Conservation (phyloP, 1,284 basidiomycete genomes). For the Inonotus hispidus region DNA sequence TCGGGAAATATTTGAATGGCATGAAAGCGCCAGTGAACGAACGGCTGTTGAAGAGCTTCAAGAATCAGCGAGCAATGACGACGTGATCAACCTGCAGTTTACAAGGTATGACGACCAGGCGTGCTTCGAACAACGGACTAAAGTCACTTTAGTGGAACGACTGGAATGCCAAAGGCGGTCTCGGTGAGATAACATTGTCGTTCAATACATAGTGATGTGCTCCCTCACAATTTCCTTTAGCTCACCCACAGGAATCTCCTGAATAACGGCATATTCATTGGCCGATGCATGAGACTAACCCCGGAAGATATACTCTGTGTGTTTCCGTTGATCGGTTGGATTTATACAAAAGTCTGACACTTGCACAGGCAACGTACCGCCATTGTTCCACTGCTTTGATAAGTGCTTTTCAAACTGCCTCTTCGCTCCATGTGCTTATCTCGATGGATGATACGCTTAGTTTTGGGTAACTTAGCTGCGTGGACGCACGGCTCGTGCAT, state of each 20-base stretch:
- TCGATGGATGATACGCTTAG: constrained; percentile 47
- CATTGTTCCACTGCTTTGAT: constrained; percentile 86
- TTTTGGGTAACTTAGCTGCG: constrained; percentile 76
- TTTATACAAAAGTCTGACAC: neutral
- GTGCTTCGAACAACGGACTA: neutral
- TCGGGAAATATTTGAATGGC: constrained; percentile 60
- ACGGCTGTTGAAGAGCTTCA: constrained; percentile 37
- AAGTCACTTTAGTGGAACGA: constrained; percentile 56
- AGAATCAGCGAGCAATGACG: constrained; percentile 46
- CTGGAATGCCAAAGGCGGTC: constrained; percentile 73
- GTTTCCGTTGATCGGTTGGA: constrained; percentile 24
- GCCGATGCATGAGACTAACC: constrained; percentile 62
- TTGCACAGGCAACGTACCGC: constrained; percentile 65
- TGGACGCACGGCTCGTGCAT: constrained; percentile 72
- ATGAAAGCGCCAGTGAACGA: constrained; percentile 42
- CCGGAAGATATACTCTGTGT: constrained; percentile 61
- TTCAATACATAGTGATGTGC: neutral
- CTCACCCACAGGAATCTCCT: constrained; percentile 73
- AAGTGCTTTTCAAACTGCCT: constrained; percentile 35
- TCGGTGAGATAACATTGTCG: constrained; percentile 41
- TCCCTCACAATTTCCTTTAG: constrained; percentile 30
- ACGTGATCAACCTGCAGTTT: constrained; percentile 78
- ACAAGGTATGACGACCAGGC: constrained; percentile 52
- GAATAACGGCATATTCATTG: constrained; percentile 73
- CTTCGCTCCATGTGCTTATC: neutral